Conservation (phyloP, 805 yeast genomes). For the Myxozyma neotropica region DNA sequence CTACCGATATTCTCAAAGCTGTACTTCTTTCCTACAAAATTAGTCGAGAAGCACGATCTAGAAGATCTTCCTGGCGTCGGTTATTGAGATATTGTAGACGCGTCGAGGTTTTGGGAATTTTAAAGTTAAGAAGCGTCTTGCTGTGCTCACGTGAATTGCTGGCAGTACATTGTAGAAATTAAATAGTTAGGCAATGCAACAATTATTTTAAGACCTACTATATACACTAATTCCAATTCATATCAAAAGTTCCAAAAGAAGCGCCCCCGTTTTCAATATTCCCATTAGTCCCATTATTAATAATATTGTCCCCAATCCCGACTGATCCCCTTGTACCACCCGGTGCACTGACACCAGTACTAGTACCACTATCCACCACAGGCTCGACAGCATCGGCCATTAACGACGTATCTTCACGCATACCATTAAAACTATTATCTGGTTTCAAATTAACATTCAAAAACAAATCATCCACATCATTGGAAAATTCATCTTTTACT, state of each 20-base stretch:
- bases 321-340: neutral
- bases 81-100: too few relatives aligned
- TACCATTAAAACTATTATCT: neutral
- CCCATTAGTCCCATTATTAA: neutral
- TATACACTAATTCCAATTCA: conserved; percentile 9
- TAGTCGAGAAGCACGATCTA: too few relatives aligned
- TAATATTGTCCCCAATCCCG: neutral
- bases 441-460: neutral
- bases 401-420: neutral
- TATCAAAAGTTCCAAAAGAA: conserved; percentile 17
- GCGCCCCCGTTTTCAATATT: conserved; percentile 7
- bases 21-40: too few relatives aligned
- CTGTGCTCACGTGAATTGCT: too few relatives aligned
- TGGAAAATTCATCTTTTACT: neutral
- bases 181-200: too few relatives aligned
- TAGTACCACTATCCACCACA: neutral
- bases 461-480: neutral
- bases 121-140: too few relatives aligned
- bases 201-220: too few relatives aligned
- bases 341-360: neutral
- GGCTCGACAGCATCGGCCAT: neutral
- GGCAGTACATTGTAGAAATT: too few relatives aligned
- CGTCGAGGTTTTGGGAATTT: neutral
- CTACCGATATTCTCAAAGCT: too few relatives aligned
- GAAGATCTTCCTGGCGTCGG: too few relatives aligned